Percentiles rank a stretch among this genome's conserved stretches.
Evolutionary conservation across 2,329 filamentous ascomycete genomes (phyloP).

Genomic region (Colletotrichum tanaceti): DNA sequence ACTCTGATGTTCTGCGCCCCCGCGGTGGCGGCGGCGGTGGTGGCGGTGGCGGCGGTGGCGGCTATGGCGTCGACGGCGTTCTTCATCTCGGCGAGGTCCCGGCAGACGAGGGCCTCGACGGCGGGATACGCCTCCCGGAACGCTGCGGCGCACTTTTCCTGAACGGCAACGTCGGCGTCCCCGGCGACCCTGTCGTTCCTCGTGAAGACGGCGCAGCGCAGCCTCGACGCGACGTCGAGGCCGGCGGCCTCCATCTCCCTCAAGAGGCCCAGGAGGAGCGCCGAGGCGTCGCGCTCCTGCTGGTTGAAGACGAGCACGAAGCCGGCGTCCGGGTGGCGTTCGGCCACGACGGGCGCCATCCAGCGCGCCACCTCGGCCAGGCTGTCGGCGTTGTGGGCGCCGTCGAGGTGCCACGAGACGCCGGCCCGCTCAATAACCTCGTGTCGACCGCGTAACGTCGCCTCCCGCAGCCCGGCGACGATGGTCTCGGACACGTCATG

Average conservation of each 20-base stretch:
- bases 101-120: slow-evolving; percentile 54
- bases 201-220: slow-evolving; percentile 79
- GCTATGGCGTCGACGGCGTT: slow-evolving; percentile 67
- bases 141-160: slow-evolving; percentile 62
- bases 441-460: slow-evolving; percentile 84
- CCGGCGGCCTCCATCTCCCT: slow-evolving; percentile 44
- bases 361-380: slow-evolving; percentile 83
- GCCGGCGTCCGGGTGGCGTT: slow-evolving; percentile 51
- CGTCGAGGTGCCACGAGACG: slow-evolving; percentile 89
- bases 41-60: slow-evolving; percentile 42
- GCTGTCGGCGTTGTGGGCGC: slow-evolving; percentile 92
- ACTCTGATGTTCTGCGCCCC: slow-evolving; percentile 52
- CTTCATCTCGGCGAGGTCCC: slow-evolving; percentile 48
- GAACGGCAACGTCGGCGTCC: slow-evolving; percentile 63
- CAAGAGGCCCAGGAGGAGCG: slow-evolving; percentile 64
- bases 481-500: slow-evolving; percentile 70
- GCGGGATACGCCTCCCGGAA: slow-evolving; percentile 60
- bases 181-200: slow-evolving; percentile 45
- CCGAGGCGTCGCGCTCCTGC: slow-evolving; percentile 67
- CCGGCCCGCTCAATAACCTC: slow-evolving; percentile 65
- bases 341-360: slow-evolving; percentile 68
- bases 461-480: slow-evolving; percentile 77
- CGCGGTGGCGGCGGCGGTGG: too few species aligned
- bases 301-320: slow-evolving; percentile 88
- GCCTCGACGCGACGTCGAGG: slow-evolving; percentile 51